A percentile compares a stretch with the other conserved stretches of the same genome.
Conservation (phyloP, 116 monocot genomes). For the Trichopus zeylanicus region DNA sequence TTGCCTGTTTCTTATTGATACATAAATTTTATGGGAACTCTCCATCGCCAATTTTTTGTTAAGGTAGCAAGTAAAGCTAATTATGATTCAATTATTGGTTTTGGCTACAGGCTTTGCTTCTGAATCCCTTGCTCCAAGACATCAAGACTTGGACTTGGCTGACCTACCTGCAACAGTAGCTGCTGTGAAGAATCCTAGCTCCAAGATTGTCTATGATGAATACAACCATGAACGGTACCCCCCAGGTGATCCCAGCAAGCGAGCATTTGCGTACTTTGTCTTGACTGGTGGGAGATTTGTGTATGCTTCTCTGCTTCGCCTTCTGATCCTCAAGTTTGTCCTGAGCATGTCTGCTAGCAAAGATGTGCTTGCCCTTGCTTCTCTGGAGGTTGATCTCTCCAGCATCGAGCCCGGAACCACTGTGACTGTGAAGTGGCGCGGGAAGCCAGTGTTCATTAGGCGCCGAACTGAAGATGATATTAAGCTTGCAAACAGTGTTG, state of each 20-base stretch:
- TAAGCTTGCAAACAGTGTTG: constrained; percentile 63
- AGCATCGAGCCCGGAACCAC: constrained; percentile 80
- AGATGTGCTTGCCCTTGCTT: constrained; percentile 86
- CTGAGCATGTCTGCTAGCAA: constrained; percentile 91
- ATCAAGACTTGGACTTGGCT: constrained; percentile 29
- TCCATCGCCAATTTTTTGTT: no score
- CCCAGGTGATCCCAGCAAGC: constrained; percentile 83
- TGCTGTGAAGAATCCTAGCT: constrained; percentile 62
- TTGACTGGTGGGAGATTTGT: constrained; percentile 85
- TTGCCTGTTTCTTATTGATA: no score
- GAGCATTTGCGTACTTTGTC: constrained; percentile 92
- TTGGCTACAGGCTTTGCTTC: constrained; percentile 44
- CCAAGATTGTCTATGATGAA: constrained; percentile 72
- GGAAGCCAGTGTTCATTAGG: constrained; percentile 92
- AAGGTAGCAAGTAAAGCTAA: no score
- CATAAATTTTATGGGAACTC: not conserved
- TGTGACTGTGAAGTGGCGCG: constrained; percentile 94
- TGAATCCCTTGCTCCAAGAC: constrained; percentile 41
- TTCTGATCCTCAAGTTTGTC: constrained; percentile 80
- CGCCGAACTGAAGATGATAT: constrained; percentile 78
- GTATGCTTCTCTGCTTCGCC: constrained; percentile 79
- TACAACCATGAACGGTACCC: constrained; percentile 83
- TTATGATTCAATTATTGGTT: no score
- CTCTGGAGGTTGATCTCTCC: constrained; percentile 87
- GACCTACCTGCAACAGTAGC: constrained; percentile 58